Percentiles rank a stretch among this genome's conserved stretches.
These are phyloP conservation scores for Rubus parviflorus DNA, from an alignment of 306 rosid genomes.

Conservation along the genomic window DNA sequence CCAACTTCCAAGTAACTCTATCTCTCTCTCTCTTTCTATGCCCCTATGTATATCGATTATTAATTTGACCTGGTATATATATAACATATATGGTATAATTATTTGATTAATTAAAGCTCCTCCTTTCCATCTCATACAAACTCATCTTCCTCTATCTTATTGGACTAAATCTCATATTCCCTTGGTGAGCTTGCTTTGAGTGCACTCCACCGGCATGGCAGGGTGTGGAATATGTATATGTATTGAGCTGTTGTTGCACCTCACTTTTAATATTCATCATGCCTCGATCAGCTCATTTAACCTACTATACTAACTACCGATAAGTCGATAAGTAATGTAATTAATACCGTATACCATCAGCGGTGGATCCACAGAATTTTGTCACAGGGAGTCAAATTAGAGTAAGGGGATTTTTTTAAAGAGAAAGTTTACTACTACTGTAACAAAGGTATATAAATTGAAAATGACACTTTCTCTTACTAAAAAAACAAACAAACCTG, in stretches of 20 bases:
- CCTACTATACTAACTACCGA: too few relatives aligned
- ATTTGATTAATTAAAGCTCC: not conserved
- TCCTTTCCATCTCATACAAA: constrained; percentile 7
- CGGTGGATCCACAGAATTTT: too few relatives aligned
- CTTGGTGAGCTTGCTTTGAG: not conserved
- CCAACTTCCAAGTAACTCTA: constrained; percentile 3
- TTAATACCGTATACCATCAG: too few relatives aligned
- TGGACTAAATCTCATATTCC: constrained; percentile 33
- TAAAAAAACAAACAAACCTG: too few relatives aligned
- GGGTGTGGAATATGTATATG: not conserved
- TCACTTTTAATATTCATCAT: not conserved
- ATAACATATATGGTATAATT: not conserved
- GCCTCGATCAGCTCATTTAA: too few relatives aligned
- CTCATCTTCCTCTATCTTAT: not conserved
- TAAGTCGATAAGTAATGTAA: too few relatives aligned
- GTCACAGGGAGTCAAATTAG: too few relatives aligned
- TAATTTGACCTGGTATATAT: not conserved
- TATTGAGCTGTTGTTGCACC: too few relatives aligned
- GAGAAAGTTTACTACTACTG: too few relatives aligned
- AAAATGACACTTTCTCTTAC: too few relatives aligned
- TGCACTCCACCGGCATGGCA: constrained; percentile 2
- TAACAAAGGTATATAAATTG: too few relatives aligned
- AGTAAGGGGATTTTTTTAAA: too few relatives aligned
- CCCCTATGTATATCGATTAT: not conserved
- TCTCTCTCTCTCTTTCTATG: not conserved